Evolutionary conservation across 257 asterid genomes (phyloP), one percentile per base, ranked within the genome.

Genomic region (Parsonsia alboflavescens): DNA sequence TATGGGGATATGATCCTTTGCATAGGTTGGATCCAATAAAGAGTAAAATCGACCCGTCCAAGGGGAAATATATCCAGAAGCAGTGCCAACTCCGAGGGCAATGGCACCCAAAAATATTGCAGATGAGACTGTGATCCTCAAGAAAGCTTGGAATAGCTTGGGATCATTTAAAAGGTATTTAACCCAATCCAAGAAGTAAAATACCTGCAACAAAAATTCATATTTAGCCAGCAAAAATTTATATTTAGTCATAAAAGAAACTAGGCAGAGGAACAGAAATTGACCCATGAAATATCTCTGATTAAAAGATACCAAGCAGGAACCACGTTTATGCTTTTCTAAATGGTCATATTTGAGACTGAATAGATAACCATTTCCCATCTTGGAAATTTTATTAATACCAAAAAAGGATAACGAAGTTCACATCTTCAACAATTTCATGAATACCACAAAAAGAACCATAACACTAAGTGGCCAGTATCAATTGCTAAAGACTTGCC

Each of bases 41-140:
- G 99, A 95, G 83, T 95, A 95, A 86, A 95, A 95, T 77, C 99
- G 93, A 58, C 99, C 99, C 11, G 99, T 92, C 99, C 99, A 95
- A 26, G 99, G 99, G 73, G 99, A 92, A 74, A 95, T 95, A 69
- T 86, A 95, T 24, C 99, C 99, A 82, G 98, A 92, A 65, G 99
- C 99, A 81, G 98, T 89, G 77, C 99, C 99, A 82, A 92, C 84
- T 75, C 97, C 98, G 26, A 95, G 82, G 82, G 97, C 96, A 75
- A 90, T 76, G 71, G 88, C 88, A 81, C 96, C 98, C 85, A 92
- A 79, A 82, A 87, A 86, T 58, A 92, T 86, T 45, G 99, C 93
- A 83, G 81, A 84, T 48, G 96, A 90, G 75, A 95, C 93, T 62
- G 97, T 92, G 81, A 92, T 80, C 79, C 91, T 90, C 87, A 95